Conservation (phyloP, 2,329 filamentous ascomycete genomes). For the Fusarium sp. region DNA sequence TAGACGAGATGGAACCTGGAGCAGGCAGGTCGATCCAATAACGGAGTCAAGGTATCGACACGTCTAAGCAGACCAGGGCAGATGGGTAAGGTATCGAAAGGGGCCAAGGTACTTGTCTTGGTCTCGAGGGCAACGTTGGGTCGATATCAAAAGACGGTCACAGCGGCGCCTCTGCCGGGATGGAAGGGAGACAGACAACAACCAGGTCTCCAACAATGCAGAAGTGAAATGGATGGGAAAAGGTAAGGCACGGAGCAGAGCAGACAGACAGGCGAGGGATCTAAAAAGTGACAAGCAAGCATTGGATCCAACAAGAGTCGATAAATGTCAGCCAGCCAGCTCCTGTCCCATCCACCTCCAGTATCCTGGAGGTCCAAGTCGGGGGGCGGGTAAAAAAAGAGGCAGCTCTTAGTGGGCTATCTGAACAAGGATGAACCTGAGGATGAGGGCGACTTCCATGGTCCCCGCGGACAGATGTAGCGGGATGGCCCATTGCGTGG, state of each 20-base stretch:
- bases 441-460: conserved; percentile 22
- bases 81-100: conserved; percentile 21
- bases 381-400: conserved; percentile 26
- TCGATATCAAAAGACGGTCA: conserved; percentile 22
- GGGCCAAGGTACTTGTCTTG: neutral
- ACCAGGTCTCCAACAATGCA: neutral
- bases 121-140: conserved; percentile 2
- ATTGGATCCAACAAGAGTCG: conserved; percentile 25
- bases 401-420: conserved; percentile 28
- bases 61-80: conserved; percentile 17
- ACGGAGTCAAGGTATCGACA: conserved; percentile 24
- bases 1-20: conserved; percentile 25
- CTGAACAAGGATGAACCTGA: conserved; percentile 22
- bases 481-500: conserved; percentile 8
- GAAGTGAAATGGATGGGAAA: conserved; percentile 16
- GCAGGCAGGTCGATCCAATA: conserved; percentile 12
- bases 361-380: conserved; percentile 22
- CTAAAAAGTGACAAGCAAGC: conserved; percentile 21
- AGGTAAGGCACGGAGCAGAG: neutral
- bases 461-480: conserved; percentile 28
- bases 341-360: conserved; percentile 11
- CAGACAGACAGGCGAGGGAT: conserved; percentile 7
- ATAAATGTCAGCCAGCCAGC: conserved; percentile 24
- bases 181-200: conserved; percentile 10
- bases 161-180: conserved; percentile 7